Evolutionary conservation across 2,329 filamentous ascomycete species (phyloP).

Genomic region (Neofusicoccum sp.): DNA sequence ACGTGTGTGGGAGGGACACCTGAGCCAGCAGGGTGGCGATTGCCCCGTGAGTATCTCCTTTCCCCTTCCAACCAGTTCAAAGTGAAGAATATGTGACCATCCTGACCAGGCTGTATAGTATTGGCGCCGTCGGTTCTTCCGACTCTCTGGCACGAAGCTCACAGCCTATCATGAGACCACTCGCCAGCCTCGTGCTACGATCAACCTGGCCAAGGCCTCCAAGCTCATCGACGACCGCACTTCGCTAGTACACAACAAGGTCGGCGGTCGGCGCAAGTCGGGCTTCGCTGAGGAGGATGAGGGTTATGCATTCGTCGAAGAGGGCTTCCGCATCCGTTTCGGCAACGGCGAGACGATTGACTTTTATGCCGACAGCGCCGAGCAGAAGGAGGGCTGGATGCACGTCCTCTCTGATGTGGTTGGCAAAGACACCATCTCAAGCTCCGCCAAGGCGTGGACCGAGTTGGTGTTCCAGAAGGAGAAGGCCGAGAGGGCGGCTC

Average conservation of each 20-base stretch:
- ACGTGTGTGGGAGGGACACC: constrained; percentile 78
- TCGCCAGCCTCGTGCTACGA: constrained; percentile 90
- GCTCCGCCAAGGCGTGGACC: constrained; percentile 57
- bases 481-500: constrained; percentile 26
- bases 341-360: constrained; percentile 98
- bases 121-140: constrained; percentile 98
- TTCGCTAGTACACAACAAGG: constrained; percentile 74
- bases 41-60: constrained; percentile 72
- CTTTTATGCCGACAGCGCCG: constrained; percentile 89
- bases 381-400: constrained; percentile 95
- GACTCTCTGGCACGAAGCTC: constrained; percentile 82
- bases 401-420: constrained; percentile 72
- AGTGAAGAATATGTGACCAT: constrained; percentile 21
- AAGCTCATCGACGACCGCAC: constrained; percentile 91
- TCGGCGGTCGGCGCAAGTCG: constrained; percentile 80
- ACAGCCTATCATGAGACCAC: constrained; percentile 96
- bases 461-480: constrained; percentile 57
- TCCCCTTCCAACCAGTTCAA: background rate
- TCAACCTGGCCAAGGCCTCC: constrained; percentile 89
- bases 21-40: constrained; percentile 96
- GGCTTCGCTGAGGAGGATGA: constrained; percentile 98
- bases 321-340: constrained; percentile 97
- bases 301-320: constrained; percentile 99
- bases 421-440: constrained; percentile 52
- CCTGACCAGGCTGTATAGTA: constrained; percentile 56